Conservation (phyloP, 805 yeast genomes). For the Saturnispora saitoi region DNA sequence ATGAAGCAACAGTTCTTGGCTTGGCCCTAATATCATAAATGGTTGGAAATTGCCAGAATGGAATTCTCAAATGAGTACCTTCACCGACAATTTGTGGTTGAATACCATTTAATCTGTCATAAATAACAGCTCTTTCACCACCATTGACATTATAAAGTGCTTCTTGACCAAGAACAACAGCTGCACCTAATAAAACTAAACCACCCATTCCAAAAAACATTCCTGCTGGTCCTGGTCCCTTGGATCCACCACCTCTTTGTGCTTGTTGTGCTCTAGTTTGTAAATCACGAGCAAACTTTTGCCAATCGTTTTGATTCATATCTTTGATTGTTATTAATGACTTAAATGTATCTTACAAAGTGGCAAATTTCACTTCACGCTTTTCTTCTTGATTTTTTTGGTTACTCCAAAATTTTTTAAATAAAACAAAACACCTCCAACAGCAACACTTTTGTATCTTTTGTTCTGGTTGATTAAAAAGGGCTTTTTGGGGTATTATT, state of each 20-base stretch:
- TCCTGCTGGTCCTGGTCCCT: constrained; percentile 37
- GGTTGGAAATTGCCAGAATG: constrained; percentile 91
- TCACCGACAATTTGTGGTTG: constrained; percentile 76
- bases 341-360: neutral
- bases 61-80: constrained; percentile 91
- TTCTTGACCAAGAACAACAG: constrained; percentile 42
- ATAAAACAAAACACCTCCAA: neutral
- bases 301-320: constrained; percentile 40
- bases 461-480: neutral
- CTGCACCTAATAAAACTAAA: constrained; percentile 48
- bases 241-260: constrained; percentile 23
- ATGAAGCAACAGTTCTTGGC: constrained; percentile 90
- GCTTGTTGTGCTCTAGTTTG: constrained; percentile 39
- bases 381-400: neutral
- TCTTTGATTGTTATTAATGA: neutral
- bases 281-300: constrained; percentile 41
- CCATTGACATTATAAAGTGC: constrained; percentile 87
- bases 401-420: neutral
- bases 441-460: neutral
- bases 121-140: constrained; percentile 95
- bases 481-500: neutral
- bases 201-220: constrained; percentile 60
- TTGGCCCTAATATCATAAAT: constrained; percentile 94
- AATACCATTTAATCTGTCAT: constrained; percentile 81
- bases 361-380: constrained; percentile 2